These are phyloP conservation scores for Pseudotsuga menziesii DNA, from an alignment of 75 land plant genomes.

Conservation along the genomic window DNA sequence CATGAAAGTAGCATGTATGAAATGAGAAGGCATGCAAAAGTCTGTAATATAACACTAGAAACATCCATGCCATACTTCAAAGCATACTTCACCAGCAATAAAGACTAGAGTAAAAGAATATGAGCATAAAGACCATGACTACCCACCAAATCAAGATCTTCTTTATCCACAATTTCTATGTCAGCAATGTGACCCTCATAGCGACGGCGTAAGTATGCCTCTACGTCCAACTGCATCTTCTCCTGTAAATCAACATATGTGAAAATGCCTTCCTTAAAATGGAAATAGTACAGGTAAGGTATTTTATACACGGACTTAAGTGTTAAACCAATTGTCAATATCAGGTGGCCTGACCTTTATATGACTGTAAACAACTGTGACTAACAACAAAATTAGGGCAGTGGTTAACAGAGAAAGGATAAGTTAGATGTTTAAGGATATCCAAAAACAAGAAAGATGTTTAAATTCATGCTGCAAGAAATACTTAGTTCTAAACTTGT, in stretches of 20 bases:
- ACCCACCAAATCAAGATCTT: slow-evolving; percentile 85
- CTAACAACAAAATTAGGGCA: not conserved
- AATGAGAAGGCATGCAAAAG: not conserved
- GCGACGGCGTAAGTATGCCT: slow-evolving; percentile 74
- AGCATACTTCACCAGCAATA: not conserved
- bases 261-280: not conserved
- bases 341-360: not conserved
- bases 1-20: not conserved
- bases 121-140: not conserved
- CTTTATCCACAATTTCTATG: slow-evolving; percentile 77
- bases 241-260: slow-evolving; percentile 25
- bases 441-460: not conserved
- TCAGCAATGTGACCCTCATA: slow-evolving; percentile 73
- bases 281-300: no score
- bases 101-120: not conserved
- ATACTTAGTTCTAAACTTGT: not conserved
- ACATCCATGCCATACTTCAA: not conserved
- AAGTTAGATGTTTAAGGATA: not conserved
- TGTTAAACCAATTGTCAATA: not conserved
- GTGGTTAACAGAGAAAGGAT: not conserved
- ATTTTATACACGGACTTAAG: not conserved
- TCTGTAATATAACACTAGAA: not conserved
- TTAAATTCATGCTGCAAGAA: not conserved
- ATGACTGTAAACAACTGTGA: not conserved
- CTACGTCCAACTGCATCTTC: slow-evolving; percentile 81